Evolutionary conservation across 2,329 filamentous ascomycete genomes (phyloP).

Genomic region (Hypoxylon sp.): DNA sequence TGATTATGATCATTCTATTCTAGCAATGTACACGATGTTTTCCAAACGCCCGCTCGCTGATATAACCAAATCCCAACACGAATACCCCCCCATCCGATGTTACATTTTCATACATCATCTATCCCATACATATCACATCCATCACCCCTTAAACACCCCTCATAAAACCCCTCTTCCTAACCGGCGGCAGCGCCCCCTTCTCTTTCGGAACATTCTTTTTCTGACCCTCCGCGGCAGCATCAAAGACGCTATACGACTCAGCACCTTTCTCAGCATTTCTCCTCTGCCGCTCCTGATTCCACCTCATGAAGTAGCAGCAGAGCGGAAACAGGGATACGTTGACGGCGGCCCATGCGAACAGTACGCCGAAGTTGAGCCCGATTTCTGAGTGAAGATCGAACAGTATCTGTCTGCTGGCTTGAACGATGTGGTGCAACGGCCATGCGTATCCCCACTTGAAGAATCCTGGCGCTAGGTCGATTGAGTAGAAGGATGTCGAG

Average conservation of each 20-base stretch:
- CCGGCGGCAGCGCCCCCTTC: constrained; percentile 50
- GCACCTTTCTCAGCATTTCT: constrained; percentile 47
- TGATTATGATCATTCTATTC: constrained; percentile 9
- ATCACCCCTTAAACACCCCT: constrained; percentile 45
- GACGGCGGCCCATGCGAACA: constrained; percentile 70
- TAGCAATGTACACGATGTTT: neutral
- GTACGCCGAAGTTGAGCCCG: constrained; percentile 71
- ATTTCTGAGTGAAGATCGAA: constrained; percentile 72
- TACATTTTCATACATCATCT: neutral
- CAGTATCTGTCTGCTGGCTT: constrained; percentile 71
- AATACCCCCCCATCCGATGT: neutral
- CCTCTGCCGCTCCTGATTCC: constrained; percentile 56
- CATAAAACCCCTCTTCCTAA: constrained; percentile 54
- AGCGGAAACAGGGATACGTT: constrained; percentile 69
- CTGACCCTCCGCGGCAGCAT: constrained; percentile 46
- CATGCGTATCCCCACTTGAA: constrained; percentile 75
- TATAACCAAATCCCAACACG: neutral
- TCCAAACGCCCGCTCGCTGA: constrained; percentile 21
- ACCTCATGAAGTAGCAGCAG: constrained; percentile 60
- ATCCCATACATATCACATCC: neutral
- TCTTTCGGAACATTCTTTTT: constrained; percentile 50
- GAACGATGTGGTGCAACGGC: constrained; percentile 74
- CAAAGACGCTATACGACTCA: constrained; percentile 51
- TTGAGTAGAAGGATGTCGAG: constrained; percentile 70
- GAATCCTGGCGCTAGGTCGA: constrained; percentile 71